Evolutionary conservation across 805 yeast genomes (phyloP), one percentile per base, ranked within the genome.

Genomic region (Saturnispora mendoncae): DNA sequence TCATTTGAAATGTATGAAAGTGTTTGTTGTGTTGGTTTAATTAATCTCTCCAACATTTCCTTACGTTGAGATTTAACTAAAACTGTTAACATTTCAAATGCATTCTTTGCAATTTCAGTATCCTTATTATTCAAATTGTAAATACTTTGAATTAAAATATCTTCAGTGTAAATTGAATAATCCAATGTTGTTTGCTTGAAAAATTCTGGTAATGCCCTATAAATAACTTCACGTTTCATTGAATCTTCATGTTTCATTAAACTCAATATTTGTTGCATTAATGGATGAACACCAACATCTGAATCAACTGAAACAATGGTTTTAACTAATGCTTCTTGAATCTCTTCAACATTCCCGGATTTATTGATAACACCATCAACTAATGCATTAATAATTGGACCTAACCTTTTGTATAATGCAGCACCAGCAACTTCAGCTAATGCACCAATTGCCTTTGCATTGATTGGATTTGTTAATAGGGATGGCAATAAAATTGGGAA

Each of bases 401-500:
- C 70, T 45, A 90, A 68, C 49, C 90, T 76, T 51, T 71, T 76
- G 68, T 79, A 78, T 49, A 87, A 65, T 0, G 95, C 84, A 28
- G 76, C 61, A 20, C 96, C 97, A 19, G 96, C 95, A 37, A 85
- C 96, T 39, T 84, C 78, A 1, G 95, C 94, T 58, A 88, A 71
- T 0, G 94, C 77, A 19, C 92, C 85, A 44, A 88, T 67, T 3
- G 96, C 94, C 41, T 74, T 71, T n/a, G 95, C 94, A 64, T 87
- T 85, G 42, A 88, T 78, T 13, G 97, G 97, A 6, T 86, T 79
- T 5, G 77, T 60, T 55, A 90, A 68, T 55, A 92, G 70, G 0
- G 94, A 75, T 33, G 97, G 97, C 45, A 90, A 71, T 57, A 92
- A 72, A 36, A 85, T 82, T 37, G 97, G 97, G 87, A 94, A 87